Percentiles rank a stretch among this genome's conserved stretches.
phyloP scores from a whole-genome alignment of 805 yeast genomes.

The Zygosaccharomyces lentus region DNA sequence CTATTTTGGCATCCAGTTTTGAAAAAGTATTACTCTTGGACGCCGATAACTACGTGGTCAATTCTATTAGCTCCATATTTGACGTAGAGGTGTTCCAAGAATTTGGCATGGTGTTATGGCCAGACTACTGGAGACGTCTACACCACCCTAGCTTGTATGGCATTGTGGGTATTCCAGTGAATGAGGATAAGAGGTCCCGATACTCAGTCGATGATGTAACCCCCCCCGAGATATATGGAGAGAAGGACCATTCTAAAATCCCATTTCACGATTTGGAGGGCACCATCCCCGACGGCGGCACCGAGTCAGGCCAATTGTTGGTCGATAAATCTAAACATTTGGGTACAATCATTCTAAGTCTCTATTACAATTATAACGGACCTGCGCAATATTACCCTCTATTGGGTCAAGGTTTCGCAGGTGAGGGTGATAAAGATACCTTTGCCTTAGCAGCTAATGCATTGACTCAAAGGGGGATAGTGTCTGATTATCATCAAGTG shows the following conservation, averaged over 20 bases:
- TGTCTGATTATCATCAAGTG: constrained; percentile 43
- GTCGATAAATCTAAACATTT: constrained; percentile 58
- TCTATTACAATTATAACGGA: constrained; percentile 65
- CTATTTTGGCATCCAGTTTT: constrained; percentile 67
- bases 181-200: constrained; percentile 38
- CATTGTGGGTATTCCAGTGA: constrained; percentile 55
- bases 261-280: constrained; percentile 59
- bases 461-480: constrained; percentile 30
- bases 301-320: constrained; percentile 69
- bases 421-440: constrained; percentile 78
- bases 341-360: constrained; percentile 52
- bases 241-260: constrained; percentile 32
- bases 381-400: constrained; percentile 65
- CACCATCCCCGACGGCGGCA: constrained; percentile 62
- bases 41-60: constrained; percentile 70
- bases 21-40: constrained; percentile 69
- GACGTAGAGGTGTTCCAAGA: constrained; percentile 50
- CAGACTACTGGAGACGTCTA: constrained; percentile 85
- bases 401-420: constrained; percentile 70
- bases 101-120: constrained; percentile 62
- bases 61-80: constrained; percentile 59
- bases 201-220: constrained; percentile 34
- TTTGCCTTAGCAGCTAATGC: constrained; percentile 62
- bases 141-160: constrained; percentile 70
- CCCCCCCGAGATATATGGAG: constrained; percentile 28